These are phyloP conservation scores for Venturia carpophila DNA, from an alignment of 2,329 filamentous ascomycete species.

Conservation along the genomic window DNA sequence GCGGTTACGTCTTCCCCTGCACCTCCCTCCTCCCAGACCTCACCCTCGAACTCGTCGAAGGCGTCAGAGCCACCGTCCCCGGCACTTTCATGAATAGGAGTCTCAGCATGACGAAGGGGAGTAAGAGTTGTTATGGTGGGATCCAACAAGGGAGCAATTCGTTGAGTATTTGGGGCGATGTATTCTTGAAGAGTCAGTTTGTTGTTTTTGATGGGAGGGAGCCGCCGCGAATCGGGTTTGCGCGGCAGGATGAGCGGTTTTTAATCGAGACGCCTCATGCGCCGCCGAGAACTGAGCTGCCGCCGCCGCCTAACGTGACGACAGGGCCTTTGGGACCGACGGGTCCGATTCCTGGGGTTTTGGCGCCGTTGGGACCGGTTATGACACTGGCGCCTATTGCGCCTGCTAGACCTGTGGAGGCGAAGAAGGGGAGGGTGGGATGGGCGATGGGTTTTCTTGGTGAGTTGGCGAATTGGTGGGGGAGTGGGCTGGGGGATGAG, in stretches of 20 bases:
- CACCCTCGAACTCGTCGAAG: conserved; percentile 43
- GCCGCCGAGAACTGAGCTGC: neutral
- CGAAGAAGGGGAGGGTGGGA: neutral
- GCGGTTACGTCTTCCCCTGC: conserved; percentile 51
- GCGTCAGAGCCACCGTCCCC: conserved; percentile 19
- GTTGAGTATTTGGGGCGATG: conserved; percentile 59
- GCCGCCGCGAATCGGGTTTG: conserved; percentile 38
- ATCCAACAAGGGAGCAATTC: conserved; percentile 46
- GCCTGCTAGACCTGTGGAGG: neutral
- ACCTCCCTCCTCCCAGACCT: conserved; percentile 45
- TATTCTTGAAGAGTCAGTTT: conserved; percentile 71
- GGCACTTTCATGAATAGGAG: conserved; percentile 10
- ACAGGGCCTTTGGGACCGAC: neutral
- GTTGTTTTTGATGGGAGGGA: conserved; percentile 56
- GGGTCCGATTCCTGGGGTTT: neutral
- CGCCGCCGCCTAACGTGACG: neutral
- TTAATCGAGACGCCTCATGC: neutral
- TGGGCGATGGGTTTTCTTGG: neutral
- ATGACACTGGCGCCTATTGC: neutral
- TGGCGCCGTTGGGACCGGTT: neutral
- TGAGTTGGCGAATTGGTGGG: neutral
- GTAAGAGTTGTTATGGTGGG: conserved; percentile 59
- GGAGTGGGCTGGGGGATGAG: neutral
- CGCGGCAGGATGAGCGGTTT: conserved; percentile 27
- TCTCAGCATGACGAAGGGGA: neutral